Evolutionary conservation across 129 eudicot species (phyloP), one percentile per base, ranked within the genome.

Genomic region (Artemisia argyi): DNA sequence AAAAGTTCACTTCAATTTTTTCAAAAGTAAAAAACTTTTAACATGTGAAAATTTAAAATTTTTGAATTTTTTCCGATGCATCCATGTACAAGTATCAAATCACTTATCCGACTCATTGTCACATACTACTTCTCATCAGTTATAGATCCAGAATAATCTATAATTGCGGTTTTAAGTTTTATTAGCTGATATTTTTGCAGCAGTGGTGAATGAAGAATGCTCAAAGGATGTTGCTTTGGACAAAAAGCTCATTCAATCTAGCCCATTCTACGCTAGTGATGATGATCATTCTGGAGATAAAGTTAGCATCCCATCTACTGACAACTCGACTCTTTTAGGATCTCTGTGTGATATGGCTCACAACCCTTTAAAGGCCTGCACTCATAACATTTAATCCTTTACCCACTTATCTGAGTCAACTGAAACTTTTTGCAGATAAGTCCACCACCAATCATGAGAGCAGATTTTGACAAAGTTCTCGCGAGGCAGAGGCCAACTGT

Each of bases 401-500:
- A 20, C 30, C 30, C 30, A 26, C 4, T 26, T 2, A 26, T 26
- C 2, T 3, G 30, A 26, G 30, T 26, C 30, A 26, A 26, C 30
- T 26, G 30, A 26, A 26, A 26, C 1, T 26, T 26, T 1, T 26
- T 26, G 30, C 30, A 26, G 2, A 26, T 26, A 26, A 26, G 30
- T 26, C 30, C 30, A 26, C 2, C 30, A 26, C 30, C 30, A 26
- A 26, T 26, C 30, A 1, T 26, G 30, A 1, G 30, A 26, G 30
- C 30, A 26, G 98, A 94, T 69, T 94, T 94, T 49, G 97, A 94
- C 17, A 87, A 90, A 79, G 97, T 94, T 68, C 85, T 94, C 3
- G 91, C 89, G 3, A 84, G 93, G 71, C 97, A 90, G 78, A 90
- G 82, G 84, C 98, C 98, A 51, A 94, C 98, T 9, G 98, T 94